Base-by-base conservation (phyloP, 805 yeast genomes). In the Starmerella floris region DNA sequence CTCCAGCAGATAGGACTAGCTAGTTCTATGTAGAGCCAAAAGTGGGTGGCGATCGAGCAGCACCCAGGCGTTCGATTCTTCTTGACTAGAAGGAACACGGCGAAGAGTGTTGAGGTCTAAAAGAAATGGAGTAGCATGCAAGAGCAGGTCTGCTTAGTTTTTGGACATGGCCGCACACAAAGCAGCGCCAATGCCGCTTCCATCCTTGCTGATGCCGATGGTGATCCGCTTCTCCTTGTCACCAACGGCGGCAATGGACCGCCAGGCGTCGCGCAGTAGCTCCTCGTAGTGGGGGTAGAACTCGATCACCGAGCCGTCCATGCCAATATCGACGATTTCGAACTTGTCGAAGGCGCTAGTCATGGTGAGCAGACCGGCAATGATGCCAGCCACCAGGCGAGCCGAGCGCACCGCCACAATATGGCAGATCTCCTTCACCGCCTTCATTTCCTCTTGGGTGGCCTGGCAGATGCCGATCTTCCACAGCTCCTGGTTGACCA, bases 101-200 rank as follows among this genome's bases (percentile, higher is more conserved):
- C n/a, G n/a, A n/a, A n/a, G n/a, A n/a, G n/a, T n/a, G n/a, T n/a
- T n/a, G n/a, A n/a, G n/a, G n/a, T n/a, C n/a, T n/a, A n/a, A n/a
- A n/a, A n/a, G n/a, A n/a, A n/a, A n/a, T n/a, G n/a, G n/a, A n/a
- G n/a, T n/a, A n/a, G n/a, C n/a, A n/a, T n/a, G n/a, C n/a, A n/a
- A n/a, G n/a, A n/a, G n/a, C n/a, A n/a, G n/a, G 13, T 25, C 13
- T 9, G 13, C 11, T 13, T 25, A 25, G 15, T 30, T n/a, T 16
- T 17, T 25, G 5, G 50, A 39, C 42, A 49, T 34, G 32, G 50
- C 52, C 8, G 95, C 96, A 66, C 95, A 83, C 48, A 88, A 67
- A 2, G 97, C 97, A 36, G 96, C 97, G 51, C 98, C 98, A 35
- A 87, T 95, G 46, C 95, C 95, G 44, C 94, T 79, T 37, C 97